phyloP scores from a whole-genome alignment of 208 protist genomes.

The Crithidia acanthocephali region DNA sequence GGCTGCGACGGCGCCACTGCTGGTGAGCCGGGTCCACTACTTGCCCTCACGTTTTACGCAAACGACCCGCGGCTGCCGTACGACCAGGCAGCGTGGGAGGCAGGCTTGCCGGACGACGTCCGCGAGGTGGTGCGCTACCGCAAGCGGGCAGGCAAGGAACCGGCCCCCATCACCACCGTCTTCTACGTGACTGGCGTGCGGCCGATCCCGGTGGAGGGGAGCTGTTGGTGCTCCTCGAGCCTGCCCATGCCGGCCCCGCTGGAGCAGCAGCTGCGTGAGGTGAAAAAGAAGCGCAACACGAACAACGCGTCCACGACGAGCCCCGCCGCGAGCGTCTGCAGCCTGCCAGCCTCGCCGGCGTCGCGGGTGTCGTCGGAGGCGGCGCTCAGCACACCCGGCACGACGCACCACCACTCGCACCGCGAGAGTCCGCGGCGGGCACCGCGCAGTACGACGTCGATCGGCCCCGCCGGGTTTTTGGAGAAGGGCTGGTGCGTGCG shows the following conservation, averaged over 20 bases:
- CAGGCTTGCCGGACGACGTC: constrained; percentile 31
- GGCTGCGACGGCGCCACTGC: neutral
- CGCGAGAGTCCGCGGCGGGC: constrained; percentile 19
- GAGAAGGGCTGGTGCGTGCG: constrained; percentile 64
- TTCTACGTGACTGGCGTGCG: constrained; percentile 47
- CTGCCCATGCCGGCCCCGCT: constrained; percentile 54
- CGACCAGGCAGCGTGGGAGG: constrained; percentile 48
- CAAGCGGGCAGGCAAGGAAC: constrained; percentile 21
- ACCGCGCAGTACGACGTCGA: neutral
- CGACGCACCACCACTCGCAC: constrained; percentile 21
- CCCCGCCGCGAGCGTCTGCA: neutral
- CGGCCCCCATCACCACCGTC: constrained; percentile 22
- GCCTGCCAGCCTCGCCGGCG: constrained; percentile 4
- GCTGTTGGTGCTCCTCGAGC: constrained; percentile 51
- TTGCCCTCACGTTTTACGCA: constrained; percentile 70
- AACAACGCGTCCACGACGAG: constrained; percentile 1
- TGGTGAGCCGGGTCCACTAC: constrained; percentile 40
- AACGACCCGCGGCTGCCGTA: constrained; percentile 50
- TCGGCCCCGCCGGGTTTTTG: constrained; percentile 3
- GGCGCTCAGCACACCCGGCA: neutral
- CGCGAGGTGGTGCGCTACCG: constrained; percentile 32
- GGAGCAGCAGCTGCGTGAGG: constrained; percentile 44
- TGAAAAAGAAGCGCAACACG: constrained; percentile 21
- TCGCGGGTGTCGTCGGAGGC: constrained; percentile 18
- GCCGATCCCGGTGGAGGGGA: constrained; percentile 52